These are phyloP conservation scores for Fomitopsis pulvina DNA, from an alignment of 768 basidiomycete species.

Conservation along the genomic window DNA sequence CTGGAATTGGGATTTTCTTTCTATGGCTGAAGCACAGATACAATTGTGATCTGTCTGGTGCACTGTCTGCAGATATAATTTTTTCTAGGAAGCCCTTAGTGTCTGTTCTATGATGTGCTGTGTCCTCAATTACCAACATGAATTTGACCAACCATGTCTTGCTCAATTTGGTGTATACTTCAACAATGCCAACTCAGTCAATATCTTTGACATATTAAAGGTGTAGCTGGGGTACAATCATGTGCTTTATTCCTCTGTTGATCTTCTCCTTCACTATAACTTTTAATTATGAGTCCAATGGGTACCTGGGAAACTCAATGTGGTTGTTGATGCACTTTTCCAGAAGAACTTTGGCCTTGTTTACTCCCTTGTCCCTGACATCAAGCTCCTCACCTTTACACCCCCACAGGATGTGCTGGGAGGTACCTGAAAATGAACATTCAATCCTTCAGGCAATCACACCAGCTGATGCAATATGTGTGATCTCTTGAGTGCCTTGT, in stretches of 20 bases:
- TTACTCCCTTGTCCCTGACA: background rate
- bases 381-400: slow-evolving; percentile 3
- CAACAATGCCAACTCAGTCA: slow-evolving; percentile 23
- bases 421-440: slow-evolving; percentile 16
- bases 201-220: slow-evolving; percentile 17
- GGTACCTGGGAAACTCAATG: slow-evolving; percentile 18
- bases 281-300: slow-evolving; percentile 19
- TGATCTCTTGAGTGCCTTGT: slow-evolving; percentile 30
- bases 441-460: slow-evolving; percentile 6
- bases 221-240: slow-evolving; percentile 13
- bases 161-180: slow-evolving; percentile 13
- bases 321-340: slow-evolving; percentile 19
- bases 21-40: slow-evolving; percentile 4
- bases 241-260: slow-evolving; percentile 11
- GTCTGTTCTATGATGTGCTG: no score
- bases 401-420: slow-evolving; percentile 21
- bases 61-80: no score
- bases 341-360: slow-evolving; percentile 1
- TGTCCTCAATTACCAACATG: no score
- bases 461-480: slow-evolving; percentile 26
- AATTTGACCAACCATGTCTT: background rate
- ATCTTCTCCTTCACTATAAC: slow-evolving; percentile 3
- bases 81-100: no score
- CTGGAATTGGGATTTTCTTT: slow-evolving; percentile 18
- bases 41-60: background rate